phyloP scores from a whole-genome alignment of 73 alveolate species.

The Diophrys sp. region DNA sequence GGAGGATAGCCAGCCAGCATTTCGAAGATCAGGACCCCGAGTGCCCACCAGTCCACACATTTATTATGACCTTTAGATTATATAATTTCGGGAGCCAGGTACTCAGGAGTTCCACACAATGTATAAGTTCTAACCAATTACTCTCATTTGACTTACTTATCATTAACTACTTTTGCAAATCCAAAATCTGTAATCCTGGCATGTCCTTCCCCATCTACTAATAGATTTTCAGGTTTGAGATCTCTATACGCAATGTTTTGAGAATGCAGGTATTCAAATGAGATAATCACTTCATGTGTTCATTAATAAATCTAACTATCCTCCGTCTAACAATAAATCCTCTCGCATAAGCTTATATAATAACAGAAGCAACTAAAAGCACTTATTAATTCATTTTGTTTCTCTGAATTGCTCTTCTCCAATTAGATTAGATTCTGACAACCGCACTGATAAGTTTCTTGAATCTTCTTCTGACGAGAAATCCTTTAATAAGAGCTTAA shows the following conservation, averaged over 20 bases:
- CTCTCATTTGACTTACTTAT: constrained; percentile 58
- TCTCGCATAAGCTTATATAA: too few relatives aligned
- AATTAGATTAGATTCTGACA: too few relatives aligned
- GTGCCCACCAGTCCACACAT: constrained; percentile 93
- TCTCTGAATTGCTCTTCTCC: too few relatives aligned
- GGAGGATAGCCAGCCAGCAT: constrained; percentile 93
- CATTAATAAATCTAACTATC: too few relatives aligned
- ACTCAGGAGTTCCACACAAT: constrained; percentile 91
- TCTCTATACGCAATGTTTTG: constrained; percentile 80
- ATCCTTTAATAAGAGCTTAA: too few relatives aligned
- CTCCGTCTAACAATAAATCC: too few relatives aligned
- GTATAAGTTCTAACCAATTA: constrained; percentile 68
- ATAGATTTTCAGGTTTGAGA: constrained; percentile 84
- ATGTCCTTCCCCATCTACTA: constrained; percentile 82
- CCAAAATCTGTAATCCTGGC: constrained; percentile 88
- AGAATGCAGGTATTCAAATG: constrained; percentile 75
- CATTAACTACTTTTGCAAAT: constrained; percentile 79
- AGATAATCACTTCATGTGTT: too few relatives aligned
- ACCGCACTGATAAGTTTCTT: too few relatives aligned
- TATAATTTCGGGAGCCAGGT: constrained; percentile 89
- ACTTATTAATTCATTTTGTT: too few relatives aligned
- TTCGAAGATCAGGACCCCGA: constrained; percentile 81
- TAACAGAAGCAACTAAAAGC: too few relatives aligned
- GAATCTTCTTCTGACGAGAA: too few relatives aligned
- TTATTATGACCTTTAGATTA: constrained; percentile 80